Percentiles rank a stretch among this genome's conserved stretches.
phyloP scores from a whole-genome alignment of 2,329 filamentous ascomycete species.

The Phaeosphaeriaceae sp. region DNA sequence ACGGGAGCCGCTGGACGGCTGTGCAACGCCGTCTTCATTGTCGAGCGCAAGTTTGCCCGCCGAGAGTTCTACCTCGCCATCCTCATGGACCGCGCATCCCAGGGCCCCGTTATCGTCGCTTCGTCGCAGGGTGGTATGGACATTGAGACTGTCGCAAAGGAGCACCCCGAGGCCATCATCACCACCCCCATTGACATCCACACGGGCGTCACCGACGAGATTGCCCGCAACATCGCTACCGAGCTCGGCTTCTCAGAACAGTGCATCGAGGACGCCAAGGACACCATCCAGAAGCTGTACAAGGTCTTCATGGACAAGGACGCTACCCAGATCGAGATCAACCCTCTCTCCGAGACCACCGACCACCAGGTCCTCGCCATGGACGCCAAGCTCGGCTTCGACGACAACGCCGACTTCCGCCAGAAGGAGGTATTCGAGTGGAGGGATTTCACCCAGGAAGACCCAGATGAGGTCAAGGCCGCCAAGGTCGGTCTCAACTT shows the following conservation, averaged over 20 bases:
- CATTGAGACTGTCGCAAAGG: slow-evolving; percentile 98
- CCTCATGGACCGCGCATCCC: slow-evolving; percentile 93
- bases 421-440: slow-evolving; percentile 95
- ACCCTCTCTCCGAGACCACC: slow-evolving; percentile 96
- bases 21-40: slow-evolving; percentile 98
- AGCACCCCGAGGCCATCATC: slow-evolving; percentile 93
- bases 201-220: slow-evolving; percentile 91
- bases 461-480: slow-evolving; percentile 96
- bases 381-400: slow-evolving; percentile 98
- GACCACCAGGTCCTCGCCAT: slow-evolving; percentile 99
- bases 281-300: slow-evolving; percentile 98
- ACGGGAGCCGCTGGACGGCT: slow-evolving; percentile 91
- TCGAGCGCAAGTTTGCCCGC: slow-evolving; percentile 98
- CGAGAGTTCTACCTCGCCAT: slow-evolving; percentile 99
- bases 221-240: slow-evolving; percentile 85
- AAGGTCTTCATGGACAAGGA: slow-evolving; percentile 98
- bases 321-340: slow-evolving; percentile 99
- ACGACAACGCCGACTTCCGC: slow-evolving; percentile 98
- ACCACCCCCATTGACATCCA: slow-evolving; percentile 96
- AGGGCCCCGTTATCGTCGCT: slow-evolving; percentile 93
- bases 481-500: slow-evolving; percentile 96
- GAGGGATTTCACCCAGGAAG: slow-evolving; percentile 95
- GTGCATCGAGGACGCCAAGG: slow-evolving; percentile 93
- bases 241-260: slow-evolving; percentile 98
- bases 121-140: slow-evolving; percentile 99